Percentiles rank a stretch among this genome's conserved stretches.
These are phyloP conservation scores for Kodamaea sagamina DNA, from an alignment of 805 yeast species.

Conservation along the genomic window DNA sequence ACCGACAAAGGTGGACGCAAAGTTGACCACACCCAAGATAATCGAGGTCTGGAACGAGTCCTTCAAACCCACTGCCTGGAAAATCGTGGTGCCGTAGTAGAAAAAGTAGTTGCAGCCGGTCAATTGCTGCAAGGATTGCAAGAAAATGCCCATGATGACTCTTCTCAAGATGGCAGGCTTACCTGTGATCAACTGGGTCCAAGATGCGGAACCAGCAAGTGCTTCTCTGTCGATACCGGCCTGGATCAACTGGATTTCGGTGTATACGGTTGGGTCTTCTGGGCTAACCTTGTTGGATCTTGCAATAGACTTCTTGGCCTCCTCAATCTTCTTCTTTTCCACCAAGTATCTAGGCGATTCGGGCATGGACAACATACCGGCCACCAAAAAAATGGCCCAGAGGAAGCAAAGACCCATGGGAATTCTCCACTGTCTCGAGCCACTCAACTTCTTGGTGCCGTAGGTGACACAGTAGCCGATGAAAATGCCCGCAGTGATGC, in stretches of 20 bases:
- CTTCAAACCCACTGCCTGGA: slow-evolving; percentile 55
- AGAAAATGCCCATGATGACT: slow-evolving; percentile 27
- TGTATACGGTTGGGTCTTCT: slow-evolving; percentile 28
- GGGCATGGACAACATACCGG: slow-evolving; percentile 31
- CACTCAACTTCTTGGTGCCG: slow-evolving; percentile 26
- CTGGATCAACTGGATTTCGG: slow-evolving; percentile 29
- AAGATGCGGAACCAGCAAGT: slow-evolving; percentile 28
- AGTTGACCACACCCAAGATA: slow-evolving; percentile 57
- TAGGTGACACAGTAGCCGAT: slow-evolving; percentile 30
- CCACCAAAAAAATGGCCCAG: slow-evolving; percentile 28
- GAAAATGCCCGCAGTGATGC: slow-evolving; percentile 30
- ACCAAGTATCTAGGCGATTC: slow-evolving; percentile 32
- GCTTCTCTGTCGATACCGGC: slow-evolving; percentile 33
- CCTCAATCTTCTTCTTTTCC: slow-evolving; percentile 26
- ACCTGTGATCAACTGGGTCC: slow-evolving; percentile 29
- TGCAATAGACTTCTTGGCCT: slow-evolving; percentile 29
- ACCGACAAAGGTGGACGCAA: slow-evolving; percentile 55
- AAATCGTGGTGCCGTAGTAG: slow-evolving; percentile 65
- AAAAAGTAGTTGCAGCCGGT: slow-evolving; percentile 68
- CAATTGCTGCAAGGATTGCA: slow-evolving; percentile 54
- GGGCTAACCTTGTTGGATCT: slow-evolving; percentile 25
- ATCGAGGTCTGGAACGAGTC: slow-evolving; percentile 65
- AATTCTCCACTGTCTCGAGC: slow-evolving; percentile 30
- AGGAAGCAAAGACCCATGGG: slow-evolving; percentile 32
- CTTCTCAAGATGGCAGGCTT: slow-evolving; percentile 30